These are phyloP conservation scores for Citrus australasica DNA, from an alignment of 345 rosid genomes.

Conservation along the genomic window DNA sequence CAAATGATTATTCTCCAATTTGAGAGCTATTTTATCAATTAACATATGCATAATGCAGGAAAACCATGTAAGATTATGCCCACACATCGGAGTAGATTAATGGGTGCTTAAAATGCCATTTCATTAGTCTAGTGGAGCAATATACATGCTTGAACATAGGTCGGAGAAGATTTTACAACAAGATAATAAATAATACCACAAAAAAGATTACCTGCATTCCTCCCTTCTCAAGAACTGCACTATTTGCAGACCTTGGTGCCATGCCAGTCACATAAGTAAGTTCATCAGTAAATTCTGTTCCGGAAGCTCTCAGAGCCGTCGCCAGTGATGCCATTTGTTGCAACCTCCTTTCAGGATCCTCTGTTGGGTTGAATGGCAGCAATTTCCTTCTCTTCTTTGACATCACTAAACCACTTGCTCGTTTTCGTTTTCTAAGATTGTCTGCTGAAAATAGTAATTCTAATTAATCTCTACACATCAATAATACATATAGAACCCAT, in stretches of 20 bases:
- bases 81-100: background rate
- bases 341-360: conserved; percentile 56
- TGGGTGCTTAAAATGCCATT: background rate
- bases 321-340: conserved; percentile 95
- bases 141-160: background rate
- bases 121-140: background rate
- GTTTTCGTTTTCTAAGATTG: conserved; percentile 49
- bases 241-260: conserved; percentile 69
- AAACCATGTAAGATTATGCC: background rate
- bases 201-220: conserved; percentile 78
- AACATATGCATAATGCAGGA: background rate
- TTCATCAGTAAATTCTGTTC: conserved; percentile 57
- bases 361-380: conserved; percentile 62
- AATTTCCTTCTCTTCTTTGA: conserved; percentile 76
- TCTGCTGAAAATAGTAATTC: conserved; percentile 26
- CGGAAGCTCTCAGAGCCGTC: conserved; percentile 65
- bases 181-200: too few species aligned
- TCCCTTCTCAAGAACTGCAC: conserved; percentile 63
- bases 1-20: background rate
- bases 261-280: conserved; percentile 63
- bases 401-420: conserved; percentile 47
- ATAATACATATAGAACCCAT: background rate
- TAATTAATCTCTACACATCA: background rate
- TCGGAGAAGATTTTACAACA: background rate
- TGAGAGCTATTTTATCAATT: background rate